A percentile compares a stretch with the other conserved stretches of the same genome.
These are phyloP conservation scores for Nakazawaea wickerhamii DNA, from an alignment of 805 yeast genomes.

Conservation along the genomic window DNA sequence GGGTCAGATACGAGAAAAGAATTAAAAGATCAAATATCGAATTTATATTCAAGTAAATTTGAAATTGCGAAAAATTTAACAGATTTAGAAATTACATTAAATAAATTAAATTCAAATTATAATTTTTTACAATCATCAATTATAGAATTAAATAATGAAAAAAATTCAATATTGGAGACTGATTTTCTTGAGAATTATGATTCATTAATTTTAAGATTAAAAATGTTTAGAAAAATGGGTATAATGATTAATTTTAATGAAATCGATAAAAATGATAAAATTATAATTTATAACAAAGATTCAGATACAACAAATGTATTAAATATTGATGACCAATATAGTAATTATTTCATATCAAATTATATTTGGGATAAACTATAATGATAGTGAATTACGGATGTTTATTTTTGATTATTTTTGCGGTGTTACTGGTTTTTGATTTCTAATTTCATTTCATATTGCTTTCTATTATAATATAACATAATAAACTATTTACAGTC, in stretches of 20 bases:
- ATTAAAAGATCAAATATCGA: constrained; percentile 26
- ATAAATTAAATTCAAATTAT: constrained; percentile 32
- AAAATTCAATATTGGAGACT: constrained; percentile 25
- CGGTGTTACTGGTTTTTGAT: not conserved
- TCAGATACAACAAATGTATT: constrained; percentile 43
- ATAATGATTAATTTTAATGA: constrained; percentile 20
- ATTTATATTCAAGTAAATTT: constrained; percentile 41
- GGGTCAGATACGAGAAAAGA: constrained; percentile 25
- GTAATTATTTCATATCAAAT: constrained; percentile 67
- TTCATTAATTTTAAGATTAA: constrained; percentile 46
- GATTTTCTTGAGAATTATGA: constrained; percentile 34
- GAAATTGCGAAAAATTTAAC: constrained; percentile 47
- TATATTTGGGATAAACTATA: constrained; percentile 69
- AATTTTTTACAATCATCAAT: constrained; percentile 32
- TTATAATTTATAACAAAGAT: constrained; percentile 45
- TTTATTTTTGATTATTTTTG: not conserved
- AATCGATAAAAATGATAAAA: constrained; percentile 26
- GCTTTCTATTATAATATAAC: not conserved
- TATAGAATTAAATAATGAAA: constrained; percentile 26
- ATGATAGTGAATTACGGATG: not conserved
- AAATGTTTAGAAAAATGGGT: constrained; percentile 58
- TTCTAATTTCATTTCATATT: not conserved
- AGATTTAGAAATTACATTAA: constrained; percentile 40
- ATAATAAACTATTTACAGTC: constrained; percentile 15
- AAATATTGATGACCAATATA: constrained; percentile 47